phyloP scores from a whole-genome alignment of 768 basidiomycete genomes.

The Lactarius sanguifluus region DNA sequence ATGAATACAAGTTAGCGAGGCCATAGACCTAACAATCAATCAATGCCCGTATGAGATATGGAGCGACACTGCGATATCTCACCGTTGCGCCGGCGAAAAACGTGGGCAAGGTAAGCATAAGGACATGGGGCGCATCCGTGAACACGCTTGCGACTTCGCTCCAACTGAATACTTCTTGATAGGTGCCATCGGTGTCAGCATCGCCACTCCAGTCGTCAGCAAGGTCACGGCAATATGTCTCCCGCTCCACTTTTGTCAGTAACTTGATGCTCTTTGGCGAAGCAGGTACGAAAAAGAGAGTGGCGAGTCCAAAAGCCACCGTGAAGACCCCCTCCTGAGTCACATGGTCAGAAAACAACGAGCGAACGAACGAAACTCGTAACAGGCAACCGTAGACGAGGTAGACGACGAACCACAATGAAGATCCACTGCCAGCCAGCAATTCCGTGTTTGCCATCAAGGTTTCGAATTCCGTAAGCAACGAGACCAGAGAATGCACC shows the following conservation, averaged over 20 bases:
- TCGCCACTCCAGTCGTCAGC: constrained; percentile 33
- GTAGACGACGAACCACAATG: constrained; percentile 43
- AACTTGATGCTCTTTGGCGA: constrained; percentile 48
- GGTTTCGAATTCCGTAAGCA: constrained; percentile 54
- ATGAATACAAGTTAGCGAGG: constrained; percentile 31
- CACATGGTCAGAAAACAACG: not conserved
- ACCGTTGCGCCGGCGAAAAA: constrained; percentile 52
- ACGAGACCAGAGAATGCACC: constrained; percentile 65
- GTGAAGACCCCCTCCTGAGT: constrained; percentile 61
- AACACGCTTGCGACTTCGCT: constrained; percentile 49
- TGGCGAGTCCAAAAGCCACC: constrained; percentile 50
- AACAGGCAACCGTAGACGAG: too few species aligned
- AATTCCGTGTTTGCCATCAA: constrained; percentile 52
- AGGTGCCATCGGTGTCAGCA: constrained; percentile 41
- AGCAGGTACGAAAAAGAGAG: constrained; percentile 52
- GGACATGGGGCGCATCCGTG: constrained; percentile 50
- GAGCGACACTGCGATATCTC: not conserved
- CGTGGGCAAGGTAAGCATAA: constrained; percentile 48
- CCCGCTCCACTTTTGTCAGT: constrained; percentile 50
- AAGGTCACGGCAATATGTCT: constrained; percentile 39
- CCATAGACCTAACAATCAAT: constrained; percentile 21
- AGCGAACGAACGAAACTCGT: not conserved
- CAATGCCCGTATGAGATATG: not conserved
- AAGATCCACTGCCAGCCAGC: constrained; percentile 70
- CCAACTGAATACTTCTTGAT: constrained; percentile 54